These are phyloP conservation scores for Malus asiatica DNA, from an alignment of 306 rosid species.

Conservation along the genomic window DNA sequence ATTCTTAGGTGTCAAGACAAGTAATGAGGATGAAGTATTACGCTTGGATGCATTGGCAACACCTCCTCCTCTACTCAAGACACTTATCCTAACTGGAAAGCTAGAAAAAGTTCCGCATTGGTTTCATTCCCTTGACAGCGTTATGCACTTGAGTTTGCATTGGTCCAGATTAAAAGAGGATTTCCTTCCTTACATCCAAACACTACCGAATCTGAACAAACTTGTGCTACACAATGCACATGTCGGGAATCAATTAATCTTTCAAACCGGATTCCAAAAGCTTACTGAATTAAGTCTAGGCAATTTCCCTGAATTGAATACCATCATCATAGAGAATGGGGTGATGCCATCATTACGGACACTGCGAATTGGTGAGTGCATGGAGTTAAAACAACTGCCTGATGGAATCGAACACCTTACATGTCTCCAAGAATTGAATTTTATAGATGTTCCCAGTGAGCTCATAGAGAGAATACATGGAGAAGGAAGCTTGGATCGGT, in stretches of 20 bases:
- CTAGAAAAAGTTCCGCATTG: neutral
- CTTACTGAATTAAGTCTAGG: neutral
- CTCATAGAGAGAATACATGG: neutral
- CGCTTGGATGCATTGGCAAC: neutral
- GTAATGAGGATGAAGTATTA: neutral
- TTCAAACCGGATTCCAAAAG: neutral
- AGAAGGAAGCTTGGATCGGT: neutral
- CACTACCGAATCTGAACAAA: neutral
- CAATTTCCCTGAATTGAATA: neutral
- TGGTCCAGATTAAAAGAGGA: neutral
- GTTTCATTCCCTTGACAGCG: neutral
- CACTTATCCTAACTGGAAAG: neutral
- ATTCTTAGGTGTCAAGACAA: neutral
- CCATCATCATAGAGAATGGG: neutral
- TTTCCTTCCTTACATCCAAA: neutral
- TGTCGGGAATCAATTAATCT: neutral
- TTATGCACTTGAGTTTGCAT: neutral
- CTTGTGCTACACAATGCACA: neutral
- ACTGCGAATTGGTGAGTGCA: neutral
- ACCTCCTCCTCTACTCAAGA: neutral
- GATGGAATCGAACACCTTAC: constrained; percentile 4
- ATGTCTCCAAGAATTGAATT: neutral
- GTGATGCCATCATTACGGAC: neutral
- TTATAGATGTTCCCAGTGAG: neutral
- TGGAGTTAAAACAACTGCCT: constrained; percentile 2